These are phyloP conservation scores for Triticum monococcum DNA, from an alignment of 176 grass and related monocot species.

Conservation along the genomic window DNA sequence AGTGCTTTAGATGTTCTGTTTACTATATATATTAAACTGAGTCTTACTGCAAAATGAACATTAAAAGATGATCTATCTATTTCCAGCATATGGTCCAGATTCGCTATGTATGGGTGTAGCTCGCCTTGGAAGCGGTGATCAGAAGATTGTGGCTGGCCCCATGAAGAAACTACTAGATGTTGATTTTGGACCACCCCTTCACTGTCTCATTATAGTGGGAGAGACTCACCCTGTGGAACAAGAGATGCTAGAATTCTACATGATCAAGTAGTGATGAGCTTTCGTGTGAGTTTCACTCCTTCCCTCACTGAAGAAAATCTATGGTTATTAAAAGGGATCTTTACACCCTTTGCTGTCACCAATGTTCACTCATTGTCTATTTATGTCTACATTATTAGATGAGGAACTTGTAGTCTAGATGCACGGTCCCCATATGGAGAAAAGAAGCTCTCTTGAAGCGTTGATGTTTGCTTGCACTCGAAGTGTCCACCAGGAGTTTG, in stretches of 20 bases:
- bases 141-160: constrained; percentile 76
- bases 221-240: constrained; percentile 86
- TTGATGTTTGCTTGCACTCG: neutral
- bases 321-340: neutral
- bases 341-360: neutral
- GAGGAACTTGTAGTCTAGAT: neutral
- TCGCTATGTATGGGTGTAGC: constrained; percentile 82
- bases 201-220: constrained; percentile 88
- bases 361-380: neutral
- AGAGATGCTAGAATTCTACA: constrained; percentile 86
- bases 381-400: neutral
- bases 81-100: constrained; percentile 60
- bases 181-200: constrained; percentile 92
- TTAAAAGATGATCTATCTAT: constrained; percentile 5
- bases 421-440: neutral
- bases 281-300: constrained; percentile 15
- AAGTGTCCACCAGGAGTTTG: neutral
- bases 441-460: neutral
- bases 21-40: neutral
- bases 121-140: constrained; percentile 78
- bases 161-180: constrained; percentile 67
- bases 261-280: constrained; percentile 33
- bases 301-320: neutral
- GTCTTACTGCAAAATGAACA: neutral
- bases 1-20: neutral